A percentile compares a stretch with the other conserved stretches of the same genome.
These are phyloP conservation scores for Lactuca saligna DNA, from an alignment of 129 eudicot species.

Conservation along the genomic window DNA sequence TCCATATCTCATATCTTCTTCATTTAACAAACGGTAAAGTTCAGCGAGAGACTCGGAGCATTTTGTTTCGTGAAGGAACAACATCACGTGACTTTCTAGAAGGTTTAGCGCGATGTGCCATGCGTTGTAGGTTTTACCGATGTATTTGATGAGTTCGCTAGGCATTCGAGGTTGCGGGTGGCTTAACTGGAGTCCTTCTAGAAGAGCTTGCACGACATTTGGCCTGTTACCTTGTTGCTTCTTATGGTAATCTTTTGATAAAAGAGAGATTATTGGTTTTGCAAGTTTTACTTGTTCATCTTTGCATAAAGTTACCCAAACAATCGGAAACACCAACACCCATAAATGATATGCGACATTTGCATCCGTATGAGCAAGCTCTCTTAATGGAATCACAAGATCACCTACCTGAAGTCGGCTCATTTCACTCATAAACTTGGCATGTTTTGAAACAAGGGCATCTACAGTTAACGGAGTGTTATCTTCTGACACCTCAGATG, in stretches of 20 bases:
- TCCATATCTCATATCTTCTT: constrained; percentile 99
- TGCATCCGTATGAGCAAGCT: constrained; percentile 95
- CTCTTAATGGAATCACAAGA: constrained; percentile 83
- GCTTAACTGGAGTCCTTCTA: constrained; percentile 96
- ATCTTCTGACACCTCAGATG: constrained; percentile 67
- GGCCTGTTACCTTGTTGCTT: constrained; percentile 95
- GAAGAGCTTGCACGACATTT: constrained; percentile 95
- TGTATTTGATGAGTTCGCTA: constrained; percentile 92
- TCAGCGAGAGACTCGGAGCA: constrained; percentile 97
- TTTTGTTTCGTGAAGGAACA: constrained; percentile 81
- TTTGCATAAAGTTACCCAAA: constrained; percentile 96
- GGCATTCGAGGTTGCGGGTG: constrained; percentile 99
- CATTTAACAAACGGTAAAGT: constrained; percentile 93
- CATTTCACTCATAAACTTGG: constrained; percentile 73
- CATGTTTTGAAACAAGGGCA: constrained; percentile 70
- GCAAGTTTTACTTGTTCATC: constrained; percentile 96
- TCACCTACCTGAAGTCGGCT: constrained; percentile 92
- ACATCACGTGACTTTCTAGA: constrained; percentile 93
- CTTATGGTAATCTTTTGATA: constrained; percentile 92
- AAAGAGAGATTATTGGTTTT: constrained; percentile 87
- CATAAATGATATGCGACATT: constrained; percentile 96
- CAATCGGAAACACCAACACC: constrained; percentile 98
- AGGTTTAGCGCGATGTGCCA: constrained; percentile 94
- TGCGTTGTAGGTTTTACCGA: constrained; percentile 98
- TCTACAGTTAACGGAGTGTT: constrained; percentile 77